phyloP scores from a whole-genome alignment of 2,329 filamentous ascomycete species.

The Mycosphaerella sp. region DNA sequence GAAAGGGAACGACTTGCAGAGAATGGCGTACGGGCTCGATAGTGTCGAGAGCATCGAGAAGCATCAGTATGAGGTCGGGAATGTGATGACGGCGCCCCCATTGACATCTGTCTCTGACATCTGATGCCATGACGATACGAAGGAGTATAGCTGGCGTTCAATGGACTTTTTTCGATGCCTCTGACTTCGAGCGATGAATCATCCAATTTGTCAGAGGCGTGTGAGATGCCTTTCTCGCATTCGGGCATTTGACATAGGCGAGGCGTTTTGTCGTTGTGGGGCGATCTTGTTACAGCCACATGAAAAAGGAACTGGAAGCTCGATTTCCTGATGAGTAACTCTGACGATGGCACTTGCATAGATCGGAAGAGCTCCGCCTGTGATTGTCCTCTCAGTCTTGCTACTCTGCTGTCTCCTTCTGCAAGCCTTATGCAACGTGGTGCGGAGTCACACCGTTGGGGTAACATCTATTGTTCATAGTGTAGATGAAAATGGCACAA shows the following conservation, averaged over 20 bases:
- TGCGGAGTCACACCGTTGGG: neutral
- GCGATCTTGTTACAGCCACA: slow-evolving; percentile 6
- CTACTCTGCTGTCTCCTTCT: neutral
- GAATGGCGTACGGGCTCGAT: slow-evolving; percentile 14
- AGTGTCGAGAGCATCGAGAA: neutral
- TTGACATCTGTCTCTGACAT: neutral
- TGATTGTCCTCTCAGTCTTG: neutral
- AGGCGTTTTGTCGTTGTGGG: slow-evolving; percentile 5
- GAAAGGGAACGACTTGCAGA: slow-evolving; percentile 28
- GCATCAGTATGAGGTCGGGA: neutral
- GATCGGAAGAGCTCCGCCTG: neutral
- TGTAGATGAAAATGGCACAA: neutral
- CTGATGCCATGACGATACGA: slow-evolving; percentile 4
- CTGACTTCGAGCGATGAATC: neutral
- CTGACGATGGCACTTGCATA: neutral
- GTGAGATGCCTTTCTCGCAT: slow-evolving; percentile 9
- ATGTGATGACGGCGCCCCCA: neutral
- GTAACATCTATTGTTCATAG: neutral
- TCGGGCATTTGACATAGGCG: slow-evolving; percentile 10
- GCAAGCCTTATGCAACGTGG: too few relatives aligned
- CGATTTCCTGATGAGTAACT: neutral
- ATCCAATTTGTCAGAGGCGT: neutral
- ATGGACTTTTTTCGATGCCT: neutral
- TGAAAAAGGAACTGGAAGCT: slow-evolving; percentile 5
- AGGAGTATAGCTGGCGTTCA: slow-evolving; percentile 7